Evolutionary conservation across 192 early-diverging fungal species (phyloP).

Genomic region (Endogone sp.): DNA sequence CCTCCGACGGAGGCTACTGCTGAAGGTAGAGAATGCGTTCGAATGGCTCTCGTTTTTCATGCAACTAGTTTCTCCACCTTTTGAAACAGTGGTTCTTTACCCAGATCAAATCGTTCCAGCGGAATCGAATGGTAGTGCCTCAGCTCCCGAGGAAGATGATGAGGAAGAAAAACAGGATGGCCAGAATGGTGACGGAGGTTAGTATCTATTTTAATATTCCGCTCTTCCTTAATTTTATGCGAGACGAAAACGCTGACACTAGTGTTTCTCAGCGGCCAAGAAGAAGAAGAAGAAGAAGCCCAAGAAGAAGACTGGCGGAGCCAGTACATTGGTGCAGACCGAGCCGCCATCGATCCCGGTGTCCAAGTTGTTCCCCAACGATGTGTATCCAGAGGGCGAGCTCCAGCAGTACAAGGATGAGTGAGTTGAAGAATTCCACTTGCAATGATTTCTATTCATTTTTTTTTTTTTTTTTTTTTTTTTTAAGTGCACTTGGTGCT

Average conservation of each 20-base stretch:
- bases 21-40: constrained; percentile 7
- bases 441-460: no score
- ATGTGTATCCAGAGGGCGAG: constrained; percentile 80
- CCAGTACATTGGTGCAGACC: constrained; percentile 40
- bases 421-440: constrained; percentile 32
- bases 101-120: no score
- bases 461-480: no score
- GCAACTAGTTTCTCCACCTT: no score
- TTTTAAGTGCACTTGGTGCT: background rate
- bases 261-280: constrained; percentile 28
- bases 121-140: constrained; percentile 9
- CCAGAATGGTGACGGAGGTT: constrained; percentile 31
- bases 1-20: constrained; percentile 8
- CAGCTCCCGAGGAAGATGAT: constrained; percentile 33
- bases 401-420: constrained; percentile 83
- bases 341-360: constrained; percentile 73
- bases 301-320: constrained; percentile 47
- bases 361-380: constrained; percentile 73
- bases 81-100: no score
- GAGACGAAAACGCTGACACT: background rate
- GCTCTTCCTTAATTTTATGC: constrained; percentile 11
- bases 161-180: constrained; percentile 37
- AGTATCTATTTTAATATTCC: constrained; percentile 24
- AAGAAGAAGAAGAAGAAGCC: constrained; percentile 70
- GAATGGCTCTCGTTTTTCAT: no score